Conservation (phyloP, 2,329 filamentous ascomycete genomes). For the Plenodomus biglobosus region DNA sequence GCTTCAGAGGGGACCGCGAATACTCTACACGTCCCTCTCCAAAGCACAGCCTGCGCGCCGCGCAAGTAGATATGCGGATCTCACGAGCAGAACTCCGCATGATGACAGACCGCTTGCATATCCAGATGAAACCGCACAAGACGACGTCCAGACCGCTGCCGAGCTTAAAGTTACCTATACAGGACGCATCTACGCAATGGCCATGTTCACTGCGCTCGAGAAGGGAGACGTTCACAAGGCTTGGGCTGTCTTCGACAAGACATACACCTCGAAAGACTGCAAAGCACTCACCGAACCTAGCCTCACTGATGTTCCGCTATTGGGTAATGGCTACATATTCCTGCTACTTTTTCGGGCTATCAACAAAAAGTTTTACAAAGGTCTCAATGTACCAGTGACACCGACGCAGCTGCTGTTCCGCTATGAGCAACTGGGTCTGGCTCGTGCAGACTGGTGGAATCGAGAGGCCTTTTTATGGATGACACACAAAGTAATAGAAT, state of each 20-base stretch:
- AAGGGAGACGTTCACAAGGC: conserved; percentile 16
- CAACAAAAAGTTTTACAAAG: conserved; percentile 19
- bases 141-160: no score
- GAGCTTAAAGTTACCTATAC: neutral
- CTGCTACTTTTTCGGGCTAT: conserved; percentile 17
- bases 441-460: conserved; percentile 25
- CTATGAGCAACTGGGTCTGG: conserved; percentile 35
- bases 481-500: conserved; percentile 26
- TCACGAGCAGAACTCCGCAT: neutral
- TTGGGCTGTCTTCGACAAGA: conserved; percentile 32
- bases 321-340: conserved; percentile 29
- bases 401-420: conserved; percentile 33
- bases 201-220: neutral
- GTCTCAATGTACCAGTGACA: conserved; percentile 10
- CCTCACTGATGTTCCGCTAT: conserved; percentile 17
- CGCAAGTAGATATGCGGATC: neutral
- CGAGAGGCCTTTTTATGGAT: conserved; percentile 20
- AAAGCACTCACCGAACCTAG: conserved; percentile 28
- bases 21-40: neutral
- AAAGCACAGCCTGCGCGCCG: neutral
- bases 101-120: neutral
- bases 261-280: conserved; percentile 33
- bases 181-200: neutral
- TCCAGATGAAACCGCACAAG: no score
- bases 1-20: conserved; percentile 2